These are phyloP conservation scores for Schizosaccharomyces octosporus DNA, from an alignment of 805 yeast species.

Conservation along the genomic window DNA sequence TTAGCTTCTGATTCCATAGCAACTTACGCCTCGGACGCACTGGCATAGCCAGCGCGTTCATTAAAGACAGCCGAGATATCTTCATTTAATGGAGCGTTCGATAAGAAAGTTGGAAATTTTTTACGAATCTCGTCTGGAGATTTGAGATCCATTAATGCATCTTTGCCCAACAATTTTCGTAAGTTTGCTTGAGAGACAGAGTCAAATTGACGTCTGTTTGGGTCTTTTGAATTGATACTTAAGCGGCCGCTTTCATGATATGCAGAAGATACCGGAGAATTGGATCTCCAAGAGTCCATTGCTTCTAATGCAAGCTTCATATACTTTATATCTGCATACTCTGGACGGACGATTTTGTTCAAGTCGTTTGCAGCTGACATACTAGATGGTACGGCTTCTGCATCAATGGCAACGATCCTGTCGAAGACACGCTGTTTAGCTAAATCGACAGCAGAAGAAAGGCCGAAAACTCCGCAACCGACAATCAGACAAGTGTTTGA, in stretches of 20 bases:
- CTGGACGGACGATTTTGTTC: slow-evolving; percentile 26
- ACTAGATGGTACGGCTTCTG: slow-evolving; percentile 9
- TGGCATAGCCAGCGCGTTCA: slow-evolving; percentile 9
- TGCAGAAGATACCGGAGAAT: not conserved
- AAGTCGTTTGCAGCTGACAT: slow-evolving; percentile 22
- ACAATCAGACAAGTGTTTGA: slow-evolving; percentile 13
- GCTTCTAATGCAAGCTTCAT: slow-evolving; percentile 24
- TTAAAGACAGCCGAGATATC: slow-evolving; percentile 11
- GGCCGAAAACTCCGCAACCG: slow-evolving; percentile 34
- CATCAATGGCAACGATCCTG: slow-evolving; percentile 6
- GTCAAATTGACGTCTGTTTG: slow-evolving; percentile 3
- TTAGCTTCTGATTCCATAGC: slow-evolving; percentile 4
- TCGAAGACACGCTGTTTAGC: slow-evolving; percentile 5
- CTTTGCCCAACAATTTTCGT: not conserved
- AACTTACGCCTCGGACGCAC: slow-evolving; percentile 6
- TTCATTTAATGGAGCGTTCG: slow-evolving; percentile 10
- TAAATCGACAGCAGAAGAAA: slow-evolving; percentile 24
- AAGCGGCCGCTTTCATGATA: slow-evolving; percentile 7
- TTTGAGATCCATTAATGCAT: slow-evolving; percentile 4
- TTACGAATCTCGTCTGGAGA: slow-evolving; percentile 3
- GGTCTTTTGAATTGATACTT: slow-evolving; percentile 2
- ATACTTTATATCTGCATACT: slow-evolving; percentile 22
- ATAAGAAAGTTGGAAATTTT: slow-evolving; percentile 1
- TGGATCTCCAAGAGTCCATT: slow-evolving; percentile 8
- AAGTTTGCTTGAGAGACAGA: not conserved